Conservation (phyloP, 139 green algal species). For the Diplosphaera chodatii region DNA sequence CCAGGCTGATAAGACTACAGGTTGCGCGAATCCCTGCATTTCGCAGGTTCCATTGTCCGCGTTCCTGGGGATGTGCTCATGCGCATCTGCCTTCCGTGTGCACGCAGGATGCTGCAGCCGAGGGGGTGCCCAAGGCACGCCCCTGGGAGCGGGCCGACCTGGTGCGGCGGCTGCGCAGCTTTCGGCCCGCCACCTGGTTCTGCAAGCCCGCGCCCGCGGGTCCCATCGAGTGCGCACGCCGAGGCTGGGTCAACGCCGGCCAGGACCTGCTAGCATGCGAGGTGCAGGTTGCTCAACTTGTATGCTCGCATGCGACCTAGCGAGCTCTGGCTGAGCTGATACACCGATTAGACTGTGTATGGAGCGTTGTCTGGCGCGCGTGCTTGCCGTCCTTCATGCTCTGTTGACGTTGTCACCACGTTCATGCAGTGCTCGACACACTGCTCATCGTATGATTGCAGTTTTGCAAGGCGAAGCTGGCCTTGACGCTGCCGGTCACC, state of each 20-base stretch:
- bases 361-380: no score
- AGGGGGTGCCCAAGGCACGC: conserved; percentile 3
- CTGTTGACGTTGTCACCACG: no score
- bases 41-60: no score
- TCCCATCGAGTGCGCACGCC: conserved; percentile 50
- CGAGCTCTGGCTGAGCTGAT: no score
- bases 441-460: conserved; percentile 15
- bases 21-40: no score
- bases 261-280: conserved; percentile 58
- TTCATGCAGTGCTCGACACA: no score
- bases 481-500: conserved; percentile 37
- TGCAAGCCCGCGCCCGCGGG: conserved; percentile 49
- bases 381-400: neutral
- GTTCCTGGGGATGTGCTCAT: neutral
- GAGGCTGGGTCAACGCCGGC: conserved; percentile 56
- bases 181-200: conserved; percentile 64
- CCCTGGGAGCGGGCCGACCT: conserved; percentile 61
- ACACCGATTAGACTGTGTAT: no score
- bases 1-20: no score
- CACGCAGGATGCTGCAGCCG: neutral
- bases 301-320: no score
- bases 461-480: conserved; percentile 45
- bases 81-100: neutral
- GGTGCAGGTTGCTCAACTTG: no score
- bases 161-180: conserved; percentile 57